Conservation (phyloP, 345 rosid species). For the Mercurialis annua region DNA sequence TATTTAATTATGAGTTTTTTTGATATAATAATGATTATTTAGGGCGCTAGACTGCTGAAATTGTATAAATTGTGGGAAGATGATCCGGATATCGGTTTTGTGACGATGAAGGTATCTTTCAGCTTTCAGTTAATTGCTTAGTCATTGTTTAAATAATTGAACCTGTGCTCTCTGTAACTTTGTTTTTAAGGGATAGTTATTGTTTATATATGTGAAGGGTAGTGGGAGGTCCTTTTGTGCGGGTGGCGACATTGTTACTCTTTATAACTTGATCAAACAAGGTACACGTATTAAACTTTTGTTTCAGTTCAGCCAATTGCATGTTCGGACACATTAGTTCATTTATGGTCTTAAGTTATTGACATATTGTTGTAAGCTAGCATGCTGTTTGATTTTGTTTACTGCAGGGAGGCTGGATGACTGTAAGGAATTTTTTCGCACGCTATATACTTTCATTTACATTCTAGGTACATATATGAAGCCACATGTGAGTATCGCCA, state of each 20-base stretch:
- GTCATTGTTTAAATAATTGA: background rate
- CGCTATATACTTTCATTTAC: constrained; percentile 50
- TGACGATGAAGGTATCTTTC: constrained; percentile 63
- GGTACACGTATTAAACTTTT: constrained; percentile 31
- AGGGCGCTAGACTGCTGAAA: constrained; percentile 62
- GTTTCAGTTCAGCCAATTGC: background rate
- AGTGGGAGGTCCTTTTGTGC: constrained; percentile 96
- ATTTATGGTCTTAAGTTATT: background rate
- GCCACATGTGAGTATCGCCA: constrained; percentile 55
- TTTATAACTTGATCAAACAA: constrained; percentile 58
- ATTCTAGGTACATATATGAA: constrained; percentile 63
- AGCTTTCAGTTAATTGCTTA: background rate
- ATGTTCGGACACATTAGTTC: background rate
- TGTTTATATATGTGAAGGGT: constrained; percentile 52
- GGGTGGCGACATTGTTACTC: constrained; percentile 77
- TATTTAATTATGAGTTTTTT: background rate
- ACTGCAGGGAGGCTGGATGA: constrained; percentile 50
- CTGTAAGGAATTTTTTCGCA: constrained; percentile 47
- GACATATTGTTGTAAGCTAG: background rate
- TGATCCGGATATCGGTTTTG: constrained; percentile 70
- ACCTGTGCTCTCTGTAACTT: no score
- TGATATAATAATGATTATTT: background rate
- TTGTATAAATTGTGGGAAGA: constrained; percentile 86
- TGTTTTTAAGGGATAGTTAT: constrained; percentile 6
- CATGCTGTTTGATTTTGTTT: constrained; percentile 2